These are phyloP conservation scores for Penicillium soppii DNA, from an alignment of 495 filamentous ascomycete species.

Conservation along the genomic window DNA sequence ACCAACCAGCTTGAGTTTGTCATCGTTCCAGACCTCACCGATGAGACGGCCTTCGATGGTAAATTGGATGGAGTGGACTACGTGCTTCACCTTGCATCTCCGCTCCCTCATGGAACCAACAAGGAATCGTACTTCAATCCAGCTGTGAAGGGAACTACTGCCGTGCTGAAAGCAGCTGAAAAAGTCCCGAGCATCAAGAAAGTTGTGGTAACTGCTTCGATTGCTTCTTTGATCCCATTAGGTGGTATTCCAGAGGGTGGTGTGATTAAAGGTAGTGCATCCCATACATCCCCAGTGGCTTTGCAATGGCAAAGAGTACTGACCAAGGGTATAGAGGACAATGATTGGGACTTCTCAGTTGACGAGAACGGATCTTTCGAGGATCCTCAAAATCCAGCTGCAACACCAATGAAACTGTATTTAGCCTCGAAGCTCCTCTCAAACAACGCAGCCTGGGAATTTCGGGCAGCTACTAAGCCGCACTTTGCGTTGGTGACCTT, in stretches of 20 bases:
- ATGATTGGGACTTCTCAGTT: conserved; percentile 29
- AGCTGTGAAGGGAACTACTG: conserved; percentile 30
- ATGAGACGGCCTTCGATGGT: conserved; percentile 24
- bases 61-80: conserved; percentile 36
- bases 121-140: conserved; percentile 31
- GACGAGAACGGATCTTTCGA: conserved; percentile 21
- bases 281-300: background rate
- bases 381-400: conserved; percentile 9
- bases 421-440: conserved; percentile 31
- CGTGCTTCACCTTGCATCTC: conserved; percentile 42
- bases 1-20: conserved; percentile 24
- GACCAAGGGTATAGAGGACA: conserved; percentile 23
- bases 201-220: conserved; percentile 36
- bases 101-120: conserved; percentile 25
- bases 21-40: conserved; percentile 32
- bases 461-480: conserved; percentile 20
- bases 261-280: conserved; percentile 24
- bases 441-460: conserved; percentile 28
- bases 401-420: conserved; percentile 24
- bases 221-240: conserved; percentile 29
- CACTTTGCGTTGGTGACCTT: conserved; percentile 29
- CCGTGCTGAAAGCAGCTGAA: conserved; percentile 30
- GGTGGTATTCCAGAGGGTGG: conserved; percentile 21
- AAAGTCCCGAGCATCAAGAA: conserved; percentile 31
- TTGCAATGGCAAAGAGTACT: background rate